Percentiles rank a stretch among this genome's conserved stretches.
Evolutionary conservation across 495 filamentous ascomycete genomes (phyloP).

Genomic region (Podospora appendiculata): DNA sequence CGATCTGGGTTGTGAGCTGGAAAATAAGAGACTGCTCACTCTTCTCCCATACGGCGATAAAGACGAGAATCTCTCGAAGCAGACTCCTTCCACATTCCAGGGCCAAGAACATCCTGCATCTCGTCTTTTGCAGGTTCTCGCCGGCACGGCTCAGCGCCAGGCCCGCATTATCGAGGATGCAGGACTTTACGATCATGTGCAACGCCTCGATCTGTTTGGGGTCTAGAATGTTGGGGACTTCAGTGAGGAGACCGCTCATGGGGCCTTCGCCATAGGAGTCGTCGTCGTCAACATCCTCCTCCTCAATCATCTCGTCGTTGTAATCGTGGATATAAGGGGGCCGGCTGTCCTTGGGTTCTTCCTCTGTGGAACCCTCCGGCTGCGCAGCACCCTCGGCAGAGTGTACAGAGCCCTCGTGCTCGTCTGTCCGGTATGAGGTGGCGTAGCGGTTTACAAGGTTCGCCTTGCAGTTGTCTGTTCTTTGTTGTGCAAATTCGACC

Average conservation of each 20-base stretch:
- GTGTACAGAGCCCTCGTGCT: conserved; percentile 54
- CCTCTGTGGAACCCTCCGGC: conserved; percentile 42
- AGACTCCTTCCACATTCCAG: conserved; percentile 82
- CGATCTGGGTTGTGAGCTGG: conserved; percentile 90
- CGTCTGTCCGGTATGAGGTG: conserved; percentile 45
- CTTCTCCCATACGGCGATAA: conserved; percentile 94
- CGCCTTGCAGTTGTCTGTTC: conserved; percentile 40
- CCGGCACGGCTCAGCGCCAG: conserved; percentile 44
- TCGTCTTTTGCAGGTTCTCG: conserved; percentile 73
- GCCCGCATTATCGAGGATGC: conserved; percentile 65
- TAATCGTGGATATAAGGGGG: conserved; percentile 30
- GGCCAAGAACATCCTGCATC: conserved; percentile 81
- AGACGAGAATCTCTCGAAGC: conserved; percentile 82
- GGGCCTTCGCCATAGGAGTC: conserved; percentile 75
- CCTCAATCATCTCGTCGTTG: conserved; percentile 45
- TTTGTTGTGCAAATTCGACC: conserved; percentile 41
- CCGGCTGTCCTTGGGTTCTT: conserved; percentile 34
- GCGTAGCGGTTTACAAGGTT: conserved; percentile 40
- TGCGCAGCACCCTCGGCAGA: conserved; percentile 26
- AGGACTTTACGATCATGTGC: conserved; percentile 89
- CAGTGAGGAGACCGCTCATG: conserved; percentile 78
- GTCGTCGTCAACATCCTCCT: conserved; percentile 75
- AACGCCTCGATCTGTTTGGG: conserved; percentile 90
- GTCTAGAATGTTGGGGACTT: conserved; percentile 88
- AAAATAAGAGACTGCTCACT: conserved; percentile 87